Evolutionary conservation across 805 yeast genomes (phyloP).

Genomic region (Ogataea paradorogensis): DNA sequence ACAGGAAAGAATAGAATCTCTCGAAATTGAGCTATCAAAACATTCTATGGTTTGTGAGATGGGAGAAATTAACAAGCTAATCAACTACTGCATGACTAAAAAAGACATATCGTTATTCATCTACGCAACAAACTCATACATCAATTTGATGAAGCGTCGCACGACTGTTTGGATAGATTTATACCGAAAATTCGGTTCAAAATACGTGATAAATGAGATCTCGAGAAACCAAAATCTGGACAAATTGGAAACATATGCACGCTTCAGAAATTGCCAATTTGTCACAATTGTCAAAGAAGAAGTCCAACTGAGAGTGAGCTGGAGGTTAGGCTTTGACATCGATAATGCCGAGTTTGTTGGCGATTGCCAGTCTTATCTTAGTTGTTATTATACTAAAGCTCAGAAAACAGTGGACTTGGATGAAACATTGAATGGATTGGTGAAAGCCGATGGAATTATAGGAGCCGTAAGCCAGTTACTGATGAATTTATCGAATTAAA

Average conservation of each 20-base stretch:
- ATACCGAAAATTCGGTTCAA: constrained; percentile 12
- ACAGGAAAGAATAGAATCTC: constrained; percentile 11
- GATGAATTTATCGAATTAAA: constrained; percentile 21
- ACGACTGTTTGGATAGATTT: constrained; percentile 21
- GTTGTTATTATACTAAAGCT: constrained; percentile 5
- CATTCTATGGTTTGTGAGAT: constrained; percentile 13
- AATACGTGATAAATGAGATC: constrained; percentile 18
- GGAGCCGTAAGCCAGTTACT: constrained; percentile 16
- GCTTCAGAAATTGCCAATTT: constrained; percentile 7
- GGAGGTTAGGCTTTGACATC: constrained; percentile 14
- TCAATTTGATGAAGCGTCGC: constrained; percentile 19
- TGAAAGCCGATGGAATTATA: constrained; percentile 18
- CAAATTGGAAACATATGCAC: constrained; percentile 1
- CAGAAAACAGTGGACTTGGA: constrained; percentile 11
- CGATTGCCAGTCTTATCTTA: constrained; percentile 18
- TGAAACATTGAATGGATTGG: constrained; percentile 18
- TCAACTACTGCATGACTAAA: constrained; percentile 6
- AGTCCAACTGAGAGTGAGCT: constrained; percentile 8
- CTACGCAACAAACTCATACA: constrained; percentile 24
- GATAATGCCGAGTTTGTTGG: constrained; percentile 16
- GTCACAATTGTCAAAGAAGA: constrained; percentile 1
- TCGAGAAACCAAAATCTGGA: neutral
- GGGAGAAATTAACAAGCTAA: constrained; percentile 17
- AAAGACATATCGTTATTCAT: constrained; percentile 27
- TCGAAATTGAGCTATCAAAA: constrained; percentile 11